Evolutionary conservation across 106 monocot genomes (phyloP).

Genomic region (Apostasia ramifera): DNA sequence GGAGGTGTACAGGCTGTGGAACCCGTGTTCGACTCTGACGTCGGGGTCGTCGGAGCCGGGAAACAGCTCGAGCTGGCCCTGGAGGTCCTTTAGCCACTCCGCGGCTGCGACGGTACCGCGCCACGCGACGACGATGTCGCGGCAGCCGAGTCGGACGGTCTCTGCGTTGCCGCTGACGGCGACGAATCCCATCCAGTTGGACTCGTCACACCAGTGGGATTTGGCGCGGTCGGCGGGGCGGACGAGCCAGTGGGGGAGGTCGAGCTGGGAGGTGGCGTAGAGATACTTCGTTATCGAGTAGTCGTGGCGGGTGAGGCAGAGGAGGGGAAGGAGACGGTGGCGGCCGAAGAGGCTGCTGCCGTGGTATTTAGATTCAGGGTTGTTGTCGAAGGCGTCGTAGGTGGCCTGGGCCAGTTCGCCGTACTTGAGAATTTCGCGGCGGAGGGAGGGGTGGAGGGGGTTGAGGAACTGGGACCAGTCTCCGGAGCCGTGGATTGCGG

Average conservation of each 20-base stretch:
- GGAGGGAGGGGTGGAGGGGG: constrained; percentile 67
- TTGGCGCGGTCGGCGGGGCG: constrained; percentile 24
- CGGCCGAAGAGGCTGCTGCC: constrained; percentile 51
- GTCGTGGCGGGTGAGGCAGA: constrained; percentile 26
- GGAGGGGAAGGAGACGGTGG: constrained; percentile 22
- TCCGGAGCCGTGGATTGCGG: constrained; percentile 33
- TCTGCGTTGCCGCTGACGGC: constrained; percentile 54
- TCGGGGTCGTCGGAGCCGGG: neutral
- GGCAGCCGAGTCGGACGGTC: constrained; percentile 30
- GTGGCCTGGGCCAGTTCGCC: constrained; percentile 76
- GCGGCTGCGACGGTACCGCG: constrained; percentile 42
- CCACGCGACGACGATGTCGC: constrained; percentile 66
- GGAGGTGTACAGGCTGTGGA: constrained; percentile 51
- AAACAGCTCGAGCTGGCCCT: constrained; percentile 24
- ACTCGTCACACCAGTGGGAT: constrained; percentile 51
- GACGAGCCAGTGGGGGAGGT: constrained; percentile 40
- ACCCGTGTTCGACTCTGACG: constrained; percentile 57
- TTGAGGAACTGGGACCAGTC: constrained; percentile 51
- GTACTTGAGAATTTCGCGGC: constrained; percentile 64
- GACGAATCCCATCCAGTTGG: constrained; percentile 80
- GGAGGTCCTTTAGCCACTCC: constrained; percentile 60
- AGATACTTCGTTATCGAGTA: constrained; percentile 50
- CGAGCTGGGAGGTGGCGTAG: constrained; percentile 58
- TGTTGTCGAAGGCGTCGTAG: constrained; percentile 69
- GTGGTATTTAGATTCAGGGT: constrained; percentile 36